Evolutionary conservation across 306 rosid genomes (phyloP).

Genomic region (Castanea crenata): DNA sequence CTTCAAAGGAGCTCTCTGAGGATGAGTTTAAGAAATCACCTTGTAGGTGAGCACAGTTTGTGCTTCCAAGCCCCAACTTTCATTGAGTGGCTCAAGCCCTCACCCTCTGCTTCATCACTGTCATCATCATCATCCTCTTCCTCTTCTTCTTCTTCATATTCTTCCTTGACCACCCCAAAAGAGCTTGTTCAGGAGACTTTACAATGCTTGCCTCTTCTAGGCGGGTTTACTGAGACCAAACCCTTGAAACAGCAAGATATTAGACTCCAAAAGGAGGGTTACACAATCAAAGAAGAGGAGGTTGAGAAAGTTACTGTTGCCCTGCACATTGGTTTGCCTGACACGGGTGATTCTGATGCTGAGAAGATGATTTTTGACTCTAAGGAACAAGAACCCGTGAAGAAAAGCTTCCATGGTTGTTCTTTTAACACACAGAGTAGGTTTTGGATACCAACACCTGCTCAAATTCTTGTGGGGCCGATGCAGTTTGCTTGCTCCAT

Average conservation of each 20-base stretch:
- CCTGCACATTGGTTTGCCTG: slow-evolving; percentile 84
- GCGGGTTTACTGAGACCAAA: slow-evolving; percentile 23
- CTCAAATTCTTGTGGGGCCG: slow-evolving; percentile 94
- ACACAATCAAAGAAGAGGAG: slow-evolving; percentile 50
- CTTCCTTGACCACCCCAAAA: slow-evolving; percentile 6
- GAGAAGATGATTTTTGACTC: slow-evolving; percentile 31
- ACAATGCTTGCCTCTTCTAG: slow-evolving; percentile 71
- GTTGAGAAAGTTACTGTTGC: slow-evolving; percentile 60
- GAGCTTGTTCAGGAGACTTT: slow-evolving; percentile 35
- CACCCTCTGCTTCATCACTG: slow-evolving; percentile 31
- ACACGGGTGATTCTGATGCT: slow-evolving; percentile 5
- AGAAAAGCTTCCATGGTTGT: slow-evolving; percentile 46
- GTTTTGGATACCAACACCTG: slow-evolving; percentile 97
- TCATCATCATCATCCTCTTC: slow-evolving; percentile 25
- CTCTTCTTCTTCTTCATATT: slow-evolving; percentile 24
- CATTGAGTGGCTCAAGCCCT: slow-evolving; percentile 95
- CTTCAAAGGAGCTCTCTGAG: slow-evolving; percentile 38
- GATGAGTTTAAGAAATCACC: slow-evolving; percentile 67
- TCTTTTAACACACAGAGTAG: slow-evolving; percentile 59
- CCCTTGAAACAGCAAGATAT: slow-evolving; percentile 34
- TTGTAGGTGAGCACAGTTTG: slow-evolving; percentile 35
- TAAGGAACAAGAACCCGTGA: slow-evolving; percentile 43
- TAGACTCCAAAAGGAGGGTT: slow-evolving; percentile 33
- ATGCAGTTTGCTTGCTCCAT: slow-evolving; percentile 97
- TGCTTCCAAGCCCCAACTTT: slow-evolving; percentile 71